Conservation (phyloP, 1,284 basidiomycete genomes). For the Hortiboletus rubellus region DNA sequence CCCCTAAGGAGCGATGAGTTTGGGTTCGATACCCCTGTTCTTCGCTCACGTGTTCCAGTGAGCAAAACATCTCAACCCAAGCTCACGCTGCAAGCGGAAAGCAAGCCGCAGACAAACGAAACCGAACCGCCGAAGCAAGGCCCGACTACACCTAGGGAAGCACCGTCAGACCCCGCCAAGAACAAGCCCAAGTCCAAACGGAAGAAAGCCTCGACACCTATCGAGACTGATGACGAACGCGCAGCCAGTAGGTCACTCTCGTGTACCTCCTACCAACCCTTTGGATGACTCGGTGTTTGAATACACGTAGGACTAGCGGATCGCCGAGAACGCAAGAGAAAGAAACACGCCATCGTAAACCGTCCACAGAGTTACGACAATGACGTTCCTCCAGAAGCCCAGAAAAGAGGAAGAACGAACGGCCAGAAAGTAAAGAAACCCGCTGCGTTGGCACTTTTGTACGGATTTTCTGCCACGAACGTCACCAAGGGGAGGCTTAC, state of each 20-base stretch:
- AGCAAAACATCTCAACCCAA: conserved; percentile 4
- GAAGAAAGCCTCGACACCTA: conserved; percentile 12
- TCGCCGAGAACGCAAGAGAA: conserved; percentile 54
- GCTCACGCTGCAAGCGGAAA: not conserved
- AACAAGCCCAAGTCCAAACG: conserved; percentile 13
- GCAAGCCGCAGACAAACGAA: conserved; percentile 4
- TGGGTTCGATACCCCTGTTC: conserved; percentile 59
- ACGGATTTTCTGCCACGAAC: conserved; percentile 70
- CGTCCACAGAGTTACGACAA: conserved; percentile 18
- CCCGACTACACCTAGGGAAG: not conserved
- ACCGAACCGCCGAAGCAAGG: not conserved
- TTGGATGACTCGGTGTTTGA: not conserved
- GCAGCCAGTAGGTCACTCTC: conserved; percentile 33
- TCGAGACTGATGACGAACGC: conserved; percentile 34
- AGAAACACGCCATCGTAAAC: conserved; percentile 52
- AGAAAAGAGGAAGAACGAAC: conserved; percentile 15
- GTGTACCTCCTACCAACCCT: not conserved
- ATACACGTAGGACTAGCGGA: conserved; percentile 48
- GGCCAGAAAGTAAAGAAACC: conserved; percentile 37
- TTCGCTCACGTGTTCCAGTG: conserved; percentile 47
- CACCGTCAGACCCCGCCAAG: conserved; percentile 16
- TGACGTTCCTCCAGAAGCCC: conserved; percentile 5
- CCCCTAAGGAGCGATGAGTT: conserved; percentile 21
- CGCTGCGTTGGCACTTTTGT: conserved; percentile 67
- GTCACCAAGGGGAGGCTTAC: conserved; percentile 68